Conservation (phyloP, 2,329 filamentous ascomycete species). For the Pyrenophora graminea region DNA sequence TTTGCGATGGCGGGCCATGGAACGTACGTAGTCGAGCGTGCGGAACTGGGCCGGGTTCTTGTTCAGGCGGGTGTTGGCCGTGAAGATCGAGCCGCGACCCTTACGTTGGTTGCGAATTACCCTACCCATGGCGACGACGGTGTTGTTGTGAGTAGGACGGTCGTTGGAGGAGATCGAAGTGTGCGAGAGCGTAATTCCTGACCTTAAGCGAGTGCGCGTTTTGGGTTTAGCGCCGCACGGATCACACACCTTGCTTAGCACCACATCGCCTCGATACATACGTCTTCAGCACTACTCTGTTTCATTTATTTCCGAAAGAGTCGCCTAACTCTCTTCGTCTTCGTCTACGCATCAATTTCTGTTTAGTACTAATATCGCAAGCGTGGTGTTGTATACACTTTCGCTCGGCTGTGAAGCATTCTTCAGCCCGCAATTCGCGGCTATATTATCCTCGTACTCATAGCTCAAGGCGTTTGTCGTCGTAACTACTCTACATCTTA, state of each 20-base stretch:
- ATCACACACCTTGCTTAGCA: not conserved
- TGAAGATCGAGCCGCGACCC: constrained; percentile 77
- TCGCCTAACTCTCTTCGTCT: too few relatives aligned
- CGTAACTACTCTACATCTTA: not conserved
- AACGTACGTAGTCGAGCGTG: constrained; percentile 79
- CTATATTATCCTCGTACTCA: not conserved
- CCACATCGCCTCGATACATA: not conserved
- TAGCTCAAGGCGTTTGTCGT: not conserved
- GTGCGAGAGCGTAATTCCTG: not conserved
- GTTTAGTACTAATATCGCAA: not conserved
- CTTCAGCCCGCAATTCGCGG: not conserved
- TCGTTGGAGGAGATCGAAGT: constrained; percentile 6
- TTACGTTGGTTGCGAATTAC: constrained; percentile 76
- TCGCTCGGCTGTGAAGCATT: not conserved
- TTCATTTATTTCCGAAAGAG: not conserved
- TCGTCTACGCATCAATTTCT: not conserved
- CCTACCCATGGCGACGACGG: constrained; percentile 60
- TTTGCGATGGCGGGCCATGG: constrained; percentile 30
- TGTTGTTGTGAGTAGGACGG: constrained; percentile 36
- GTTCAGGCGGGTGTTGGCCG: constrained; percentile 71
- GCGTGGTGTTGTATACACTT: not conserved
- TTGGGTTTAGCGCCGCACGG: constrained; percentile 5
- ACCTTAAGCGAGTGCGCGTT: not conserved
- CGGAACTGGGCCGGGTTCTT: constrained; percentile 96
- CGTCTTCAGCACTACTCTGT: not conserved